phyloP scores from a whole-genome alignment of 306 rosid species.

The Casuarina cunninghamiana region DNA sequence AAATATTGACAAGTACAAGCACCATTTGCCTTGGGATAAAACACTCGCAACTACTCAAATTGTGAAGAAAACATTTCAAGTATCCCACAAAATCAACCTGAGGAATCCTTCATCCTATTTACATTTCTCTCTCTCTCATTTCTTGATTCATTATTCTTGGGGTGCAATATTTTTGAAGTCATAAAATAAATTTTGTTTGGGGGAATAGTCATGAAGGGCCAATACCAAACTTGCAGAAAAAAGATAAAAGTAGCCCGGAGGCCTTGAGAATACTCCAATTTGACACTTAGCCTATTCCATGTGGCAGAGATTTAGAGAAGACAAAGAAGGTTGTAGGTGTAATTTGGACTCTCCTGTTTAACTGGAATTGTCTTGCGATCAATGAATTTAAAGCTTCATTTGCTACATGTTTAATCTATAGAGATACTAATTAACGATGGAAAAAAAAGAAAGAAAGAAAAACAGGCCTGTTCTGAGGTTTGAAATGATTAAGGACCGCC shows the following conservation, averaged over 20 bases:
- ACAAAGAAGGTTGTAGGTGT: not conserved
- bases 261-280: not conserved
- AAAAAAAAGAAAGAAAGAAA: not conserved
- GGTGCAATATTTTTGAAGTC: not conserved
- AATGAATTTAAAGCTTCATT: not conserved
- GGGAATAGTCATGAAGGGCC: not conserved
- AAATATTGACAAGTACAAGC: not conserved
- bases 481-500: not conserved
- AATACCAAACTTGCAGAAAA: not conserved
- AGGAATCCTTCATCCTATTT: not conserved
- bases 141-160: not conserved
- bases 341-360: not conserved
- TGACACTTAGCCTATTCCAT: not conserved
- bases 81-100: not conserved
- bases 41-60: not conserved
- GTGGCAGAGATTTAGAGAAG: not conserved
- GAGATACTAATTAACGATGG: not conserved
- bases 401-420: not conserved
- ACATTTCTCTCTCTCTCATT: not conserved
- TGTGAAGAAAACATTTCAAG: not conserved
- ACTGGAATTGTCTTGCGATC: not conserved
- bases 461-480: not conserved
- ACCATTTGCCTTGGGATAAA: not conserved
- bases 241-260: not conserved
- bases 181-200: not conserved